Evolutionary conservation across 2,329 filamentous ascomycete genomes (phyloP).

Genomic region (Aspergillus versicolor): DNA sequence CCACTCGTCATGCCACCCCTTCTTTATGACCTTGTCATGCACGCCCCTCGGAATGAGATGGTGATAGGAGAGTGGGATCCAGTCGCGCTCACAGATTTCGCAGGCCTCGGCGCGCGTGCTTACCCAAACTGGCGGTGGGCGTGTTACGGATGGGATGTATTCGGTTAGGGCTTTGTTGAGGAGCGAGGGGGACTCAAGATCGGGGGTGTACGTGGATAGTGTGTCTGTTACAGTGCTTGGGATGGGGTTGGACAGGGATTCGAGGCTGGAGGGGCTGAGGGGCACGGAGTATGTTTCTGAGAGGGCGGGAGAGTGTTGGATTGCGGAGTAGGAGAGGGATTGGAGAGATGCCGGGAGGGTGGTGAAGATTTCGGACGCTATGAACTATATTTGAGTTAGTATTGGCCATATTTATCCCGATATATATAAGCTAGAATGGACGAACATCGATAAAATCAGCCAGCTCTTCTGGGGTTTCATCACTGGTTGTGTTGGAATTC

Average conservation of each 20-base stretch:
- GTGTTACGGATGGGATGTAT: constrained; percentile 60
- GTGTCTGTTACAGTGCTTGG: constrained; percentile 65
- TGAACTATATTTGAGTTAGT: constrained; percentile 52
- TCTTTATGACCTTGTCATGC: constrained; percentile 72
- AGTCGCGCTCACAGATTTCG: constrained; percentile 73
- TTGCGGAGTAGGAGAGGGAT: constrained; percentile 59
- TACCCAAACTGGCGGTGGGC: constrained; percentile 64
- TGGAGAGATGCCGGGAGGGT: constrained; percentile 62
- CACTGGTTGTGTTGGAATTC: constrained; percentile 17
- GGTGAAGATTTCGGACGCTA: constrained; percentile 68
- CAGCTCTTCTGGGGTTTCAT: constrained; percentile 63
- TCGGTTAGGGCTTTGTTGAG: constrained; percentile 62
- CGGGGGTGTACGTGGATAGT: constrained; percentile 60
- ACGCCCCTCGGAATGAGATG: constrained; percentile 79
- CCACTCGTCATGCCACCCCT: constrained; percentile 76
- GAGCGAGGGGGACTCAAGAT: constrained; percentile 51
- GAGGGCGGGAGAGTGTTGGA: constrained; percentile 51
- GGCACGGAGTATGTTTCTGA: constrained; percentile 59
- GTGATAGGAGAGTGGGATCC: constrained; percentile 78
- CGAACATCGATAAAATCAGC: constrained; percentile 72
- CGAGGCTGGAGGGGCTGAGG: constrained; percentile 52
- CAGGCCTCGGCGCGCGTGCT: constrained; percentile 61
- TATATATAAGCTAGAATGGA: background rate
- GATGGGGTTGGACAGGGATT: constrained; percentile 54
- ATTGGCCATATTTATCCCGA: background rate